Evolutionary conservation across 2,329 filamentous ascomycete species (phyloP), one percentile per base, ranked within the genome.

Genomic region (Colletotrichum sojae): DNA sequence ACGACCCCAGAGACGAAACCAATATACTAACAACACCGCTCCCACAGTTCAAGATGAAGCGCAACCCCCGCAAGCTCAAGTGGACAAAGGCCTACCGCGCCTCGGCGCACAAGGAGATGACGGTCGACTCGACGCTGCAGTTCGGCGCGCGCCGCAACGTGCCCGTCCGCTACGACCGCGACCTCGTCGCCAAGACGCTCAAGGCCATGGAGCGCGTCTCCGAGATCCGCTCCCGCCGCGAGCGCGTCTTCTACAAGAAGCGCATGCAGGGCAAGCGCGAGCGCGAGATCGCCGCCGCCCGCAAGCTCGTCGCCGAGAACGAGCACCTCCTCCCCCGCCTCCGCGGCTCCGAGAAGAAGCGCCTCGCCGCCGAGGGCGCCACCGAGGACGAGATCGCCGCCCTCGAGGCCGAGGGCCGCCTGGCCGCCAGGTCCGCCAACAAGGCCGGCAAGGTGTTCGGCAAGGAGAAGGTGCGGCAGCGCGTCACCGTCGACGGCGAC

Each of bases 81-180:
- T 98, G 95, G 96, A 98, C 95, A 71, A 97, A 98, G 87, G 91
- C 94, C 60, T 95, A 95, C 88, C 92, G 94, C 78, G 92, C 91
- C 79, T 89, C 92, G n/a, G 90, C 91, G 71, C 92, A 92, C 81
- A 94, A 92, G 83, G 84, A 87, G 62, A 71, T 71, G 69, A 93
- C 93, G 66, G 95, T 98, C 82, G 96, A 99, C 87, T 92, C 90
- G 76, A 97, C 95, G 39, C 91, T 99, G 70, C 92, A 94, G 78
- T 97, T 98, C 83, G 92, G 94, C 71, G 93, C 94, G 74, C 92
- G 94, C 78, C 93, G 96, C 85, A 98, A 99, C 86, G 90, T 97
- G 39, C 96, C 96, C 73, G 90, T 97, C 71, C 94, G 95, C 79
- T 99, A 99, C 90, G 94, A 98, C 89, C 92, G 96, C 81, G 94